Percentiles rank a stretch among this genome's conserved stretches.
These are phyloP conservation scores for Globisporangium mamillatum DNA, from an alignment of 352 stramenopile genomes.

Conservation along the genomic window DNA sequence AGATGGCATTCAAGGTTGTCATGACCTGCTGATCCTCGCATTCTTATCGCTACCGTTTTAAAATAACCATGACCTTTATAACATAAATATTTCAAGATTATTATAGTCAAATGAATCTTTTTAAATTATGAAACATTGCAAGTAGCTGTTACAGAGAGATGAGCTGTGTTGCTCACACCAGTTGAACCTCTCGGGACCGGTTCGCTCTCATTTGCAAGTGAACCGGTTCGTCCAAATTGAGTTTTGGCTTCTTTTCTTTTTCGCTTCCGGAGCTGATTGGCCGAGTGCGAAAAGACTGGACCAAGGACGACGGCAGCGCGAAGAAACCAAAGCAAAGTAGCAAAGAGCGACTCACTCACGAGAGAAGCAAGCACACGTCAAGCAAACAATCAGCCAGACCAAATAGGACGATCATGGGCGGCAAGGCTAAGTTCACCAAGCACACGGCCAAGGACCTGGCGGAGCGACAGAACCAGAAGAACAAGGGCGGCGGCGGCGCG, in stretches of 20 bases:
- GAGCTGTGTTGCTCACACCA: background rate
- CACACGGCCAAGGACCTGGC: conserved; percentile 68
- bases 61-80: background rate
- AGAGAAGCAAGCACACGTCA: conserved; percentile 1
- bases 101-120: background rate
- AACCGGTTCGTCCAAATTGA: background rate
- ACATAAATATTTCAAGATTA: background rate
- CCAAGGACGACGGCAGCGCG: background rate
- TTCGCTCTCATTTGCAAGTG: background rate
- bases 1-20: background rate
- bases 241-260: background rate
- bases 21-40: background rate
- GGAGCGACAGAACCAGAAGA: conserved; percentile 43
- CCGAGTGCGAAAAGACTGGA: conserved; percentile 10
- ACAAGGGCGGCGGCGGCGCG: conserved; percentile 53
- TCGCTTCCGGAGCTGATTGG: conserved; percentile 4
- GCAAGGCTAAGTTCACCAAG: conserved; percentile 80
- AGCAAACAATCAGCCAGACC: background rate
- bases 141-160: background rate
- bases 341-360: background rate
- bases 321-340: conserved; percentile 4
- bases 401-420: conserved; percentile 38
- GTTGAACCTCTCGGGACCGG: background rate
- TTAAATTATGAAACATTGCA: background rate
- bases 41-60: background rate